Evolutionary conservation across 257 asterid species (phyloP), one percentile per base, ranked within the genome.

Genomic region (Leonotis leonurus): DNA sequence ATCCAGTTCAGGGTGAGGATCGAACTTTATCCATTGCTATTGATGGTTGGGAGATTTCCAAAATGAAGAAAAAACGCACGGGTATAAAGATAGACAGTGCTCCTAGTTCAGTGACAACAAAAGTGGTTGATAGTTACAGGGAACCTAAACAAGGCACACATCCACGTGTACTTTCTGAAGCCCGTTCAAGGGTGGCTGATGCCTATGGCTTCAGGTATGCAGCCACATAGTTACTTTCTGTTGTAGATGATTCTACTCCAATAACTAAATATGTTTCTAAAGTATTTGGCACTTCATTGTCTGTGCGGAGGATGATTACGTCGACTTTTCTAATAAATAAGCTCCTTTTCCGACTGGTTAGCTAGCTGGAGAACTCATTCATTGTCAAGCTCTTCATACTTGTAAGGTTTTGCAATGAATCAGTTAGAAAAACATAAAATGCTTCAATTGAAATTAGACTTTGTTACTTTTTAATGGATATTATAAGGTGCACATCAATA

Each of bases 51-150:
- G 98, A 91, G 73, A 85, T 78, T 74, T 75, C 85, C 41, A 91
- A 83, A 83, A 91, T 78, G 92, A 91, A 91, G 90, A 91, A 84
- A 71, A 91, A 84, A 67, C 98, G 96, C 49, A 85, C 98, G 25
- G 83, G 94, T 73, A 81, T 82, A 76, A 91, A 91, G 83, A 74
- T 76, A 70, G 98, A 91, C 44, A 67, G 30, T 72, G 71, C 82
- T 68, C 64, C 74, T 62, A 72, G 71, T 70, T 76, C 89, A 60
- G 49, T 70, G 71, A 68, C 53, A 43, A 32, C 75, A 48, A 91
- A 88, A 70, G 75, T 81, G 62, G 74, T 69, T 70, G 94, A 83
- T 75, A 88, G 90, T 54, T 74, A 78, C 41, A 72, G 88, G 76
- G 98, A 84, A 72, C 46, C 85, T 29, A 91, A 84, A 70, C 95